These are phyloP conservation scores for Metschnikowia continentalis DNA, from an alignment of 805 yeast genomes.

Conservation along the genomic window DNA sequence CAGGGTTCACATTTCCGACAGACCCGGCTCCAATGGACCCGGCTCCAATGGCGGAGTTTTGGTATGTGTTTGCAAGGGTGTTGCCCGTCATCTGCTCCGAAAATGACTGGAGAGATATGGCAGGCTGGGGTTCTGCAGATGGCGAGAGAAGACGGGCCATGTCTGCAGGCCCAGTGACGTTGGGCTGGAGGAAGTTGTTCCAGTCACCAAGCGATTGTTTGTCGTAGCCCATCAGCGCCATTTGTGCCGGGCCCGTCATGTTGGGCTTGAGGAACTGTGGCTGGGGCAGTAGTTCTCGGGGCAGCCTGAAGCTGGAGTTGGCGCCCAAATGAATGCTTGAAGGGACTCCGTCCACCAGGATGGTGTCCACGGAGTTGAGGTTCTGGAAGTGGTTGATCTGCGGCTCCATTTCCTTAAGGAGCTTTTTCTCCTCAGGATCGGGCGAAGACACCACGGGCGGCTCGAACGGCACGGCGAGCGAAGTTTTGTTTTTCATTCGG, in stretches of 20 bases:
- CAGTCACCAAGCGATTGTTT: not conserved
- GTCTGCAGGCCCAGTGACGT: slow-evolving; percentile 27
- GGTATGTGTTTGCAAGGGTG: slow-evolving; percentile 31
- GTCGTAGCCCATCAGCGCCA: slow-evolving; percentile 25
- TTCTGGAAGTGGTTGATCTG: slow-evolving; percentile 66
- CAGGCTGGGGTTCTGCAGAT: slow-evolving; percentile 19
- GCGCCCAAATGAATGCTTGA: slow-evolving; percentile 43
- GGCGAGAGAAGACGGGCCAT: slow-evolving; percentile 33
- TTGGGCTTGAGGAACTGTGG: slow-evolving; percentile 34
- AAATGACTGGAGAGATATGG: slow-evolving; percentile 36
- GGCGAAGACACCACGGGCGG: slow-evolving; percentile 15
- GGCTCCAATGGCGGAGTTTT: slow-evolving; percentile 25
- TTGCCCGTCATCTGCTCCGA: slow-evolving; percentile 40
- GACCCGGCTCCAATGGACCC: slow-evolving; percentile 9
- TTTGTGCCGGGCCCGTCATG: slow-evolving; percentile 45
- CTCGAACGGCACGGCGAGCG: slow-evolving; percentile 11
- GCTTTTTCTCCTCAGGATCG: slow-evolving; percentile 66
- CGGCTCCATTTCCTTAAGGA: slow-evolving; percentile 68
- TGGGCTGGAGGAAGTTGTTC: slow-evolving; percentile 21
- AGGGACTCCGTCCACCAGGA: slow-evolving; percentile 67
- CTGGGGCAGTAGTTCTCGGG: slow-evolving; percentile 12
- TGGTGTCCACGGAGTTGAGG: slow-evolving; percentile 70
- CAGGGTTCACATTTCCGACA: no score
- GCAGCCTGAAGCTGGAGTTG: slow-evolving; percentile 11
- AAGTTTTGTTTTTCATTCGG: slow-evolving; percentile 29